Evolutionary conservation across 2,329 filamentous ascomycete species (phyloP), one percentile per base, ranked within the genome.

Genomic region (Trichothecium roseum): DNA sequence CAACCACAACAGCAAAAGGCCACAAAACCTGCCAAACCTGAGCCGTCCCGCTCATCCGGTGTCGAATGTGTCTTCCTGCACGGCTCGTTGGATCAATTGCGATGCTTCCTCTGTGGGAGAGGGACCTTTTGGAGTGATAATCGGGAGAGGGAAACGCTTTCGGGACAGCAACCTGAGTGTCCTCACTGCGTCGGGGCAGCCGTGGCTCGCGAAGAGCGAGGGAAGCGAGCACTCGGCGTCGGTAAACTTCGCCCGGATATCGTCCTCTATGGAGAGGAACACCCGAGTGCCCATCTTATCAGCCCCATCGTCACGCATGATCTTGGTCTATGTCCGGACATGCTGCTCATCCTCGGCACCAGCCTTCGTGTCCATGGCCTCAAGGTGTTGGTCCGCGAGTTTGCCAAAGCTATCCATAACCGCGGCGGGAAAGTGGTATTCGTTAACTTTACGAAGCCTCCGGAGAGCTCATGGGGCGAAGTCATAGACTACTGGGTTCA

Each of bases 401-500:
- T 85, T 46, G 76, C 80, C 20, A 82, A 79, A 47, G 72, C 78
- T 0, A 75, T 84, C 1, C 81, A 84, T 53, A 74, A 66, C 45
- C 74, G 66, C 35, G 75, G 74, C 17, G 80, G 80, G 37, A 80
- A 73, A 37, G 80, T 85, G 0, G 64, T 84, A 4, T 84, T 84
- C 56, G 74, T 84, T 42, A 85, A 85, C 54, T 72, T 78, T 16
- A 83, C 80, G 2, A 81, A 81, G 46, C 79, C 80, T 0, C 67
- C 80, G 0, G 78, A 83, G 48, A 84, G 80, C 48, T 71, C 69
- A 1, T 85, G 81, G 81, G 74, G 78, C 1, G 79, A 83, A 36
- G 60, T 83, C 0, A 79, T 85, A 36, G 81, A 85, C 54, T 82
- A 78, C 42, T 84, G 79, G 73, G 68, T 85, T 1, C 68, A 81